Evolutionary conservation across 2,329 filamentous ascomycete genomes (phyloP), one percentile per base, ranked within the genome.

Genomic region (Sclerotinia sclerotiorum): DNA sequence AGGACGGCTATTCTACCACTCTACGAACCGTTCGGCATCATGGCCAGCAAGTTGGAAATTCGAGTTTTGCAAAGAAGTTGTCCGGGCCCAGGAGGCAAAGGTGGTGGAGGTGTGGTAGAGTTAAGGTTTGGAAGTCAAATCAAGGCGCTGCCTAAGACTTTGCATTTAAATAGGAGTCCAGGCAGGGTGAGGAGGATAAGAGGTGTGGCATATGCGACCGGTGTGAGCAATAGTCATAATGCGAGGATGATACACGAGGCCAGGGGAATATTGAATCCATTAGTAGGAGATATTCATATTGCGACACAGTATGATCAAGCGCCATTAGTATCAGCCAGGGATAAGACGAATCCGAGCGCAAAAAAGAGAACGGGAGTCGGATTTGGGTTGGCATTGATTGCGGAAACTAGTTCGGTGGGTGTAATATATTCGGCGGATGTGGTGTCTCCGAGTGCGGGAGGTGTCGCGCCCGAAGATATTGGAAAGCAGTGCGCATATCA

Each of bases 61-160:
- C 84, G 93, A 44, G 89, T 98, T 7, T 81, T 97, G 70, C 88
- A 84, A 75, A 84, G 95, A 69, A 94, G 92, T 19, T 95, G 93
- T 77, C 85, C 90, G 0, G 92, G 92, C 0, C 84, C 86, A 0
- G 86, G 87, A 57, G 94, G 93, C 2, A 86, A 85, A 69, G 92
- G 93, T 39, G 95, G 94, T 51, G 93, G 92, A 54, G 95, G 95
- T 54, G 87, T 96, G 67, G 94, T 99, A n/a, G 94, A 97, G 80
- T 82, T 99, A 69, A 85, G 94, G 10, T 98, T 98, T 77, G 93
- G 92, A 27, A 94, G 94, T 78, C 95, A 99, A 80, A 90, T 99
- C 17, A 88, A 94, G 35, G 66, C 48, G 49, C 82, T 98, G 64
- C 95, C 95, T 15, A 97, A 97, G 82, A 99, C 95, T 49, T 82